A percentile compares a stretch with the other conserved stretches of the same genome.
Conservation (phyloP, 257 asterid species). For the Nicotiana undulata region DNA sequence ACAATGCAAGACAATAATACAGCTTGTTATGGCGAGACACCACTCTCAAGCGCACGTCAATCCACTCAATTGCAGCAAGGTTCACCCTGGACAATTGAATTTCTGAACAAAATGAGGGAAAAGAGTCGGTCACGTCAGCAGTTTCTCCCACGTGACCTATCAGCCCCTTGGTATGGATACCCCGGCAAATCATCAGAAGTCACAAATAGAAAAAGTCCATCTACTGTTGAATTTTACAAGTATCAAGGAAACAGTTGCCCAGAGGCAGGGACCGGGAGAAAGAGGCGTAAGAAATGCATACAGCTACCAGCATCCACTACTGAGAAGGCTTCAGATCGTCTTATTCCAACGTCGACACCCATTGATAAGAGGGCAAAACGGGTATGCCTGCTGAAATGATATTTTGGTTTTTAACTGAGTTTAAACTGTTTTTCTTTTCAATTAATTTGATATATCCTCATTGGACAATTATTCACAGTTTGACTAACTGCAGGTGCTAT, state of each 20-base stretch:
- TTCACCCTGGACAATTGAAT: slow-evolving; percentile 90
- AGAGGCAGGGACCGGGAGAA: slow-evolving; percentile 37
- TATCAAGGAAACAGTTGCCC: slow-evolving; percentile 51
- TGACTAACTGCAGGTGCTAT: slow-evolving; percentile 58
- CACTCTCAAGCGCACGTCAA: slow-evolving; percentile 63
- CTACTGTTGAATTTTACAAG: slow-evolving; percentile 68
- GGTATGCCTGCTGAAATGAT: slow-evolving; percentile 36
- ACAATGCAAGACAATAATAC: slow-evolving; percentile 27
- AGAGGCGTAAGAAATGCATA: slow-evolving; percentile 44
- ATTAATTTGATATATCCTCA: slow-evolving; percentile 3
- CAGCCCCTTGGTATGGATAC: slow-evolving; percentile 40
- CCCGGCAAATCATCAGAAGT: slow-evolving; percentile 35
- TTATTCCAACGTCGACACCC: slow-evolving; percentile 59
- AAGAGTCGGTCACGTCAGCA: slow-evolving; percentile 68
- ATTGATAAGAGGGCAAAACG: slow-evolving; percentile 75
- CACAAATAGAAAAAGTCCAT: slow-evolving; percentile 74
- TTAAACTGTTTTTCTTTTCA: background rate
- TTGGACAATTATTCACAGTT: slow-evolving; percentile 1
- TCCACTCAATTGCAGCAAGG: slow-evolving; percentile 46
- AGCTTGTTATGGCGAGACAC: slow-evolving; percentile 39
- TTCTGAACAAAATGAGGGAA: slow-evolving; percentile 82
- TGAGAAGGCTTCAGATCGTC: slow-evolving; percentile 39
- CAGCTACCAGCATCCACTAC: slow-evolving; percentile 35
- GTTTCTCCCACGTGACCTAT: slow-evolving; percentile 43
- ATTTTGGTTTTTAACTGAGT: background rate